phyloP scores from a whole-genome alignment of 768 basidiomycete genomes.

The Leucogyrophana mollusca region DNA sequence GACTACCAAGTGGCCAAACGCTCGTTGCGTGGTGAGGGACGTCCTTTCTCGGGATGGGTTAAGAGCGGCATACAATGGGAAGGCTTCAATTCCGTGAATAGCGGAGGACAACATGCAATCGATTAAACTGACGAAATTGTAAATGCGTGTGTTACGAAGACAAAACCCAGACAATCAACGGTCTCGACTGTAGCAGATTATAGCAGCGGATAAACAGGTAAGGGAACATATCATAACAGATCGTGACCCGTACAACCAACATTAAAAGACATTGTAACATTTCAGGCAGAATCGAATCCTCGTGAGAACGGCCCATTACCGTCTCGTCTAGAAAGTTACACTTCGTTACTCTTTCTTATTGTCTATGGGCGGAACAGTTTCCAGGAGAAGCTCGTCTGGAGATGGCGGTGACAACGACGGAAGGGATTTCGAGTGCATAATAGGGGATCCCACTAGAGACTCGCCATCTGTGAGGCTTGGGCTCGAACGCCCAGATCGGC shows the following conservation, averaged over 20 bases:
- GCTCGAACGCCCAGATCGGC: slow-evolving; percentile 53
- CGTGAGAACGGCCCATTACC: not conserved
- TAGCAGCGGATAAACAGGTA: not conserved
- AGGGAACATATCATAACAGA: slow-evolving; percentile 11
- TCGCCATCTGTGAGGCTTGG: slow-evolving; percentile 47
- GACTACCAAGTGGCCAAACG: slow-evolving; percentile 54
- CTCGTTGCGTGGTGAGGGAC: slow-evolving; percentile 39
- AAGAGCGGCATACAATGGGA: slow-evolving; percentile 53
- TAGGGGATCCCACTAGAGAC: slow-evolving; percentile 36
- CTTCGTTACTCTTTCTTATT: slow-evolving; percentile 32
- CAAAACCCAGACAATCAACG: not conserved
- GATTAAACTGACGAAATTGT: not conserved
- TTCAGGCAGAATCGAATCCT: slow-evolving; percentile 6
- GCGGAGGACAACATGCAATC: slow-evolving; percentile 3
- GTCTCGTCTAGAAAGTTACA: not conserved
- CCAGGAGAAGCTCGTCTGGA: slow-evolving; percentile 16
- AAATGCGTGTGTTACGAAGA: not conserved
- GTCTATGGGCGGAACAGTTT: slow-evolving; percentile 8
- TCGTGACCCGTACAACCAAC: slow-evolving; percentile 8
- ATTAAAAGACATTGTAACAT: slow-evolving; percentile 11
- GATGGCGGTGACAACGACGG: slow-evolving; percentile 16
- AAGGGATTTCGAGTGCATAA: slow-evolving; percentile 9
- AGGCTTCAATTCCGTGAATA: slow-evolving; percentile 35
- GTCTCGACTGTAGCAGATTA: not conserved
- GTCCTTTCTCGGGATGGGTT: slow-evolving; percentile 65